Evolutionary conservation across 306 rosid genomes (phyloP), one percentile per base, ranked within the genome.

Genomic region (Pyrus bretschneideri): DNA sequence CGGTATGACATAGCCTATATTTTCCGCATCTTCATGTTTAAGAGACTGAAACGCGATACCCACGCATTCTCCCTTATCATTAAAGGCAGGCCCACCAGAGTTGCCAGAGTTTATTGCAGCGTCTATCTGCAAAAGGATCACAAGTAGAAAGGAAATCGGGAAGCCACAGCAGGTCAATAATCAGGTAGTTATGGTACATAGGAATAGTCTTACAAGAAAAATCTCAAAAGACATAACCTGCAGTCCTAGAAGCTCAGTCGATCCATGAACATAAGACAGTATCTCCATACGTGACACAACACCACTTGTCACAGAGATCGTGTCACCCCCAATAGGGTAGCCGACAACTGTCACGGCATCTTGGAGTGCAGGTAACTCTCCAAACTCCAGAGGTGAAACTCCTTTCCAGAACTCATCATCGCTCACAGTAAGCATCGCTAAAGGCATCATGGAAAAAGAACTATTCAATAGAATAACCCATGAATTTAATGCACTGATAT

Each of bases 31-130:
- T 84, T 92, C 93, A 12, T 92, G 89, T 77, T 90, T 92, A 61
- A 90, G 91, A 52, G 92, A 88, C 85, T 92, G 97, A 88, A 92
- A 92, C 69, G 97, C 96, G 57, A 92, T 88, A 60, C 96, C 97
- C 42, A 90, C 96, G 35, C 93, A 92, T 22, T 82, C 82, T 25
- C 97, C 96, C 83, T 85, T 87, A 59, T 86, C 90, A 12, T 78
- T 87, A 69, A 92, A 92, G 13, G 97, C 97, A 80, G 96, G 97
- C 35, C 96, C 97, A 67, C 96, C 92, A 63, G 93, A 92, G 85
- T 88, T 90, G 71, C 97, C 96, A 71, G 97, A 92, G 82, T 92
- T 90, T 71, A 92, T 88, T 54, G 91, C 91, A 65, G 91, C 96
- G 81, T 88, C 97, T 79, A 88, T 90, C 93, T 92, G 87, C 75